These are phyloP conservation scores for Phyllostachys edulis DNA, from an alignment of 176 grass and related monocot genomes.

Conservation along the genomic window DNA sequence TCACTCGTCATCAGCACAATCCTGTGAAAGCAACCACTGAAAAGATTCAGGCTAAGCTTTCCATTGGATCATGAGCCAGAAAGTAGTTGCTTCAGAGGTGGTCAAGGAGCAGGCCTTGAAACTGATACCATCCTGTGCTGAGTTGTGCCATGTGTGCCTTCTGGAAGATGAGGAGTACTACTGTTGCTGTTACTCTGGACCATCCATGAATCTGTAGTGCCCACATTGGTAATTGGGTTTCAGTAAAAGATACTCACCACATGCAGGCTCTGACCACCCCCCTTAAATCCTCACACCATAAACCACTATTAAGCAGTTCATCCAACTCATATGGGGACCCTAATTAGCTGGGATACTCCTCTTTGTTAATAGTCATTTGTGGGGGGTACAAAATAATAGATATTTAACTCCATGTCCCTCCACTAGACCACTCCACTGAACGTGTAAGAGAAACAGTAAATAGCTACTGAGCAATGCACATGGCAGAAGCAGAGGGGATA, in stretches of 20 bases:
- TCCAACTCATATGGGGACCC: not conserved
- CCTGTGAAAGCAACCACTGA: not conserved
- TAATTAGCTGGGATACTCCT: not conserved
- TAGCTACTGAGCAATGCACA: not conserved
- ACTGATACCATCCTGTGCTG: not conserved
- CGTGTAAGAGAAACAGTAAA: not conserved
- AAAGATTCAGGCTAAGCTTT: not conserved
- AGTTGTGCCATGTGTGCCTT: conserved; percentile 32
- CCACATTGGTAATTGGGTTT: conserved; percentile 18
- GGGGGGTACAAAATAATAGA: conserved; percentile 14
- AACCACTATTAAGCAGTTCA: not conserved
- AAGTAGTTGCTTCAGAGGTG: not conserved
- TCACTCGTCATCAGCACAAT: not conserved
- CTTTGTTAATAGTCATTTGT: not conserved
- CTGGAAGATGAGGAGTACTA: conserved; percentile 16
- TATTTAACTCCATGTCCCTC: conserved; percentile 13
- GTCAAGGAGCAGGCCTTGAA: not conserved
- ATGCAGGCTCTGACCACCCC: conserved; percentile 26
- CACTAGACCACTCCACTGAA: not conserved
- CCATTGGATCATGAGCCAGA: conserved; percentile 34
- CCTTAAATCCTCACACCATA: not conserved
- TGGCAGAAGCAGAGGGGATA: not conserved
- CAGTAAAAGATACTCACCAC: conserved; percentile 36
- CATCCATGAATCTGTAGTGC: not conserved
- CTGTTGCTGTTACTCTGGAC: not conserved